Conservation (phyloP, 139 green algal genomes). For the Closterium sp. region DNA sequence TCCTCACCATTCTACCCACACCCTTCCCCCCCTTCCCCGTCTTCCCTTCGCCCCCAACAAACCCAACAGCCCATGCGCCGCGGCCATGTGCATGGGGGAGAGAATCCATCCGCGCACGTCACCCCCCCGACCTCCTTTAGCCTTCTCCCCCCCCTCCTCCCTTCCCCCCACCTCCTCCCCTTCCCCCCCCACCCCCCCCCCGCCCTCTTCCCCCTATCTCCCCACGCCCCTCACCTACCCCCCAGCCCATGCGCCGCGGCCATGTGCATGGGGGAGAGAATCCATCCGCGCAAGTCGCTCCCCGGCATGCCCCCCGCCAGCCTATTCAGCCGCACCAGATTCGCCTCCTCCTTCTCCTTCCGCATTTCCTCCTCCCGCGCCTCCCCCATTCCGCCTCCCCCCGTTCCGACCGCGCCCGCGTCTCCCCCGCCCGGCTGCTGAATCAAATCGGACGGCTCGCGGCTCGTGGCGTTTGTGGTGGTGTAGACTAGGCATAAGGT, state of each 20-base stretch:
- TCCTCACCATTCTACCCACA: too few relatives aligned
- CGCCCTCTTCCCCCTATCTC: not conserved
- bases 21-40: too few relatives aligned
- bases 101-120: not conserved
- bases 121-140: not conserved
- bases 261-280: constrained; percentile 10
- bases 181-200: not conserved
- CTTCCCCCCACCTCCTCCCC: not conserved
- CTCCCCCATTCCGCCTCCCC: not conserved
- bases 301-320: not conserved
- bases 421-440: not conserved
- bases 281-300: constrained; percentile 14
- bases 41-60: not conserved
- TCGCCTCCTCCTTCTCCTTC: constrained; percentile 17
- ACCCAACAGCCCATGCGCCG: not conserved
- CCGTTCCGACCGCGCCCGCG: not conserved
- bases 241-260: not conserved
- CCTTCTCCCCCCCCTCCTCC: not conserved
- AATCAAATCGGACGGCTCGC: not conserved
- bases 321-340: not conserved
- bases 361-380: not conserved
- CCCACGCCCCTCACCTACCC: not conserved
- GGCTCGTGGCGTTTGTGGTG: not conserved
- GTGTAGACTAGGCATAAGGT: not conserved
- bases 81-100: not conserved